These are phyloP conservation scores for Vitellaria paradoxa DNA, from an alignment of 179 eudicot species.

Conservation along the genomic window DNA sequence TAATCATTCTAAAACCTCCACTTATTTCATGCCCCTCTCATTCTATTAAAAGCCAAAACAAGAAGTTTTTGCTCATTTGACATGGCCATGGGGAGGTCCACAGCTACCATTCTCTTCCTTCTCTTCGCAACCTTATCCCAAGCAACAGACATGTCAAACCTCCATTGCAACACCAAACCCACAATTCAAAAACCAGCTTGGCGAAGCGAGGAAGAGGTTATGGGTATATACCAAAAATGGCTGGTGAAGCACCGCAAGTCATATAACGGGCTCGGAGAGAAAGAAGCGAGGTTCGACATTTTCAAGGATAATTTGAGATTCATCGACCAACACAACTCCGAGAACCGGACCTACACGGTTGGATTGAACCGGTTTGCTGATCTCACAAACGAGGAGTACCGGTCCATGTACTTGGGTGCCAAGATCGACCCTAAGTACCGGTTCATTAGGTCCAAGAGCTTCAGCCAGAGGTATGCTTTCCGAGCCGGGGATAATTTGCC, in stretches of 20 bases:
- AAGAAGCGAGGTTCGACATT: constrained; percentile 30
- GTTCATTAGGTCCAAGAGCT: constrained; percentile 14
- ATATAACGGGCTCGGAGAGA: constrained; percentile 31
- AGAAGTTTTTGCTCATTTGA: not conserved
- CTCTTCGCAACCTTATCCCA: not conserved
- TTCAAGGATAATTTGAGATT: constrained; percentile 34
- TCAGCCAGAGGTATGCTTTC: constrained; percentile 12
- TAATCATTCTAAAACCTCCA: too few relatives aligned
- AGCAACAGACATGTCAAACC: not conserved
- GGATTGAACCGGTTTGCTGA: constrained; percentile 41
- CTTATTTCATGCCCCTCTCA: too few relatives aligned
- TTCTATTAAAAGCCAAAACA: too few relatives aligned
- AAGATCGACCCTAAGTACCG: constrained; percentile 4
- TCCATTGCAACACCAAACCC: not conserved
- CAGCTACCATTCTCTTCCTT: not conserved
- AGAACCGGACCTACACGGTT: constrained; percentile 16
- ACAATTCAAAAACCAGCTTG: not conserved
- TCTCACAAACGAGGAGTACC: constrained; percentile 39
- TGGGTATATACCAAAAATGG: constrained; percentile 25
- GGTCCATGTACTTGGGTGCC: constrained; percentile 22
- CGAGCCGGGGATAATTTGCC: constrained; percentile 25
- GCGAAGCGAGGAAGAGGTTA: constrained; percentile 3
- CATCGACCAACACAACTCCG: constrained; percentile 31
- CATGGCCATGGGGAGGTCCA: not conserved
- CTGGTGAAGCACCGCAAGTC: constrained; percentile 26